A percentile compares a stretch with the other conserved stretches of the same genome.
phyloP scores from a whole-genome alignment of 2,329 filamentous ascomycete species.

The Gaeumannomyces tritici region DNA sequence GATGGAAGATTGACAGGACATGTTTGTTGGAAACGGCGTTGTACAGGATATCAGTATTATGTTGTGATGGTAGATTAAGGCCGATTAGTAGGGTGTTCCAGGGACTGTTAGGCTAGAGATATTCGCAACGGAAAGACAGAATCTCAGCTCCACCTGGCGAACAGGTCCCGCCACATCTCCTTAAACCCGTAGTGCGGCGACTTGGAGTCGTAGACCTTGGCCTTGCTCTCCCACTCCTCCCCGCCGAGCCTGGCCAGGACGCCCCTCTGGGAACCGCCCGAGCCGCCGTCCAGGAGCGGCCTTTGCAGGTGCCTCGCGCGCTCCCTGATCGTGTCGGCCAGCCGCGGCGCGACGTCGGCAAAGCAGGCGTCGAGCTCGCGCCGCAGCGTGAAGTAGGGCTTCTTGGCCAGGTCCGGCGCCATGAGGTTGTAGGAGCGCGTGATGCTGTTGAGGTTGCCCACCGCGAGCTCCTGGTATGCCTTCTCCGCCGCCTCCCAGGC shows the following conservation, averaged over 20 bases:
- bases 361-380: constrained; percentile 76
- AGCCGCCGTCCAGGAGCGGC: constrained; percentile 24
- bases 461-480: constrained; percentile 65
- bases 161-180: constrained; percentile 85
- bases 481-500: constrained; percentile 65
- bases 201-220: constrained; percentile 63
- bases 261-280: constrained; percentile 31
- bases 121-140: neutral
- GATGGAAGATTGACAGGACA: neutral
- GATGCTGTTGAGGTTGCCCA: constrained; percentile 69
- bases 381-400: constrained; percentile 79
- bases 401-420: constrained; percentile 85
- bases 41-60: neutral
- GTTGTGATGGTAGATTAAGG: neutral
- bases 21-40: neutral
- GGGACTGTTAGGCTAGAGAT: neutral
- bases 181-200: constrained; percentile 74
- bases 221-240: constrained; percentile 39
- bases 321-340: constrained; percentile 64
- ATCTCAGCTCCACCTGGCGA: neutral
- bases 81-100: too few relatives aligned
- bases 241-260: constrained; percentile 53
- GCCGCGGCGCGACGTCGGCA: constrained; percentile 70
- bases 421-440: constrained; percentile 90
- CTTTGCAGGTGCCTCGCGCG: constrained; percentile 43